Percentiles rank a stretch among this genome's conserved stretches.
Conservation (phyloP, 768 basidiomycete species). For the Tulasnella calospora region DNA sequence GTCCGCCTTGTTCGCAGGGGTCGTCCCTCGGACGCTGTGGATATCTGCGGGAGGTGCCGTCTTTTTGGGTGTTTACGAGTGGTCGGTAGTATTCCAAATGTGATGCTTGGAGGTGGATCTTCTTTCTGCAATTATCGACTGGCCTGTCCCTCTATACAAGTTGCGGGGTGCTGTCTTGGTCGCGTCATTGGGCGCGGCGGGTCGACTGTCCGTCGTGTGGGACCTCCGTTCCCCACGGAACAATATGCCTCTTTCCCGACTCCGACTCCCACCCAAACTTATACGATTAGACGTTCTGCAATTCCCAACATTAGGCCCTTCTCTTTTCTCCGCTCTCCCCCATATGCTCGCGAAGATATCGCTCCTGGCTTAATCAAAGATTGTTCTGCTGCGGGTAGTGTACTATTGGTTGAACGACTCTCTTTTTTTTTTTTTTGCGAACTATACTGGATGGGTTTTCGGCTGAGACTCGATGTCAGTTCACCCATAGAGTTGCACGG, state of each 20-base stretch:
- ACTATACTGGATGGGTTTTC: background rate
- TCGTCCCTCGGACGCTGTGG: constrained; percentile 89
- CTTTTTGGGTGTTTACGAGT: constrained; percentile 95
- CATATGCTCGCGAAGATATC: background rate
- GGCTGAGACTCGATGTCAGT: constrained; percentile 7
- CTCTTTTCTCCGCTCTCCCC: background rate
- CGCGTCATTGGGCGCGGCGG: background rate
- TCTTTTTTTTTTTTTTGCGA: background rate
- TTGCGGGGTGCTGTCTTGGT: background rate
- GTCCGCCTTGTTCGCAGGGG: constrained; percentile 74
- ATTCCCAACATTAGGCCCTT: background rate
- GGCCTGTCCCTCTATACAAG: background rate
- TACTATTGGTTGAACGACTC: background rate
- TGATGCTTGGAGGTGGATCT: background rate
- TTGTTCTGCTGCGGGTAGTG: background rate
- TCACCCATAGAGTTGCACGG: background rate
- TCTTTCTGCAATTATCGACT: background rate
- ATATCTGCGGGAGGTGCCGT: constrained; percentile 96
- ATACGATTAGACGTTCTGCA: constrained; percentile 4
- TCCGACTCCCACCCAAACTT: constrained; percentile 9
- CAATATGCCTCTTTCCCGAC: background rate
- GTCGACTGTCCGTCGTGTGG: background rate
- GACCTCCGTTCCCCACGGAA: constrained; percentile 1
- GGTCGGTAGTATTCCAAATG: constrained; percentile 39
- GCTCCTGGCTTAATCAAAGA: background rate